A percentile compares a stretch with the other conserved stretches of the same genome.
phyloP scores from a whole-genome alignment of 73 alveolate species.

The Stentor coeruleus region DNA sequence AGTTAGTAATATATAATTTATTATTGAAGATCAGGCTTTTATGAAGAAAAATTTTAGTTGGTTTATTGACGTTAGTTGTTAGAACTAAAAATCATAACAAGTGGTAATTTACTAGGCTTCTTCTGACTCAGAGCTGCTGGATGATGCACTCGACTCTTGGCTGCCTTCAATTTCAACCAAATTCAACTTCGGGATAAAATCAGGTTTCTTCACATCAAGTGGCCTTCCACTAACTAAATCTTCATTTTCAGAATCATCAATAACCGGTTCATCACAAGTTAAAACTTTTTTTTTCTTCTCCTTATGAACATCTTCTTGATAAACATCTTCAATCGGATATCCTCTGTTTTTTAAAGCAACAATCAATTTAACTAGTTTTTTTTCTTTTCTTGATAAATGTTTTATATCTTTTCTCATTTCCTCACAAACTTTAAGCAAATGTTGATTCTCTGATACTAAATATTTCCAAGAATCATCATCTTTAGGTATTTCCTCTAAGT shows the following conservation, averaged over 20 bases:
- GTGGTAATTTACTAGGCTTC: too few relatives aligned
- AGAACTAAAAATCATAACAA: too few relatives aligned
- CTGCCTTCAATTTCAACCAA: background rate
- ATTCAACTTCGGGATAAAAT: background rate
- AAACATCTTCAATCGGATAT: conserved; percentile 6
- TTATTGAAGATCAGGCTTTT: too few relatives aligned
- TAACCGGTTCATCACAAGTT: background rate
- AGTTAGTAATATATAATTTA: too few relatives aligned
- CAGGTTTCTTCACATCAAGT: background rate
- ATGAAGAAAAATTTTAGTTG: too few relatives aligned
- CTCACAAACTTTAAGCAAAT: background rate
- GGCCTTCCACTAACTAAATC: background rate
- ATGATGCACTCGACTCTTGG: background rate
- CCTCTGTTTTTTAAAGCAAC: conserved; percentile 22
- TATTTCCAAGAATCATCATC: conserved; percentile 23
- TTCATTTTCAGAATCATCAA: background rate
- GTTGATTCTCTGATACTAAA: conserved; percentile 13
- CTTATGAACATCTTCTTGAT: background rate
- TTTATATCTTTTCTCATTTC: conserved; percentile 1
- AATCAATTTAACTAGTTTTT: background rate
- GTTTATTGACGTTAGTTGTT: too few relatives aligned
- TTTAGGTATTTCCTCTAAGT: background rate
- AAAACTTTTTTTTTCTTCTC: background rate
- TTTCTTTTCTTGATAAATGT: background rate
- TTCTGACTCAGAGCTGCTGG: background rate